These are phyloP conservation scores for Aspergillus piperis DNA, from an alignment of 2,329 filamentous ascomycete genomes.

Conservation along the genomic window DNA sequence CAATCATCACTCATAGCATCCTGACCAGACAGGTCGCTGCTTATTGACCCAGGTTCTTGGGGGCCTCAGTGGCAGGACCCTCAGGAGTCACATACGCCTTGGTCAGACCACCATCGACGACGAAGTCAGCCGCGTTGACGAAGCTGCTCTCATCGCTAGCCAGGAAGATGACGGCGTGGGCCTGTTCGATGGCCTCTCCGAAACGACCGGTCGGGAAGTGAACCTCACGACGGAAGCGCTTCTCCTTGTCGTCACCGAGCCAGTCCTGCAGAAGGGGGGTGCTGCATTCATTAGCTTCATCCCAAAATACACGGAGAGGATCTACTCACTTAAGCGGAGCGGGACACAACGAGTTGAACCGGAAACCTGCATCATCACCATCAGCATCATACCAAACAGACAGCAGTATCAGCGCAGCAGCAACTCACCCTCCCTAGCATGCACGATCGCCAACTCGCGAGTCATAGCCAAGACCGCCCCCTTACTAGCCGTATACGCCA, in stretches of 20 bases:
- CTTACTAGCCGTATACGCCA: constrained; percentile 93
- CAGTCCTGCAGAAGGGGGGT: constrained; percentile 90
- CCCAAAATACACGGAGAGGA: too few species aligned
- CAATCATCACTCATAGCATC: constrained; percentile 13
- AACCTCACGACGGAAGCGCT: constrained; percentile 79
- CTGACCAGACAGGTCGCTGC: too few species aligned
- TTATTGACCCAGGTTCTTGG: constrained; percentile 50
- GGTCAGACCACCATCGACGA: constrained; percentile 94
- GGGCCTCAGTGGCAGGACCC: constrained; percentile 56
- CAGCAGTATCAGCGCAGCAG: too few species aligned
- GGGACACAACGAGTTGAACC: constrained; percentile 89
- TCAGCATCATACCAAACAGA: neutral
- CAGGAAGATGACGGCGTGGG: constrained; percentile 82
- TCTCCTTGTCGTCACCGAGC: constrained; percentile 82
- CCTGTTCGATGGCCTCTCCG: constrained; percentile 91
- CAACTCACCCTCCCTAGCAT: constrained; percentile 68
- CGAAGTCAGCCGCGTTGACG: constrained; percentile 87
- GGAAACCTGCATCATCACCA: constrained; percentile 53
- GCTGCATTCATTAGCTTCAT: constrained; percentile 38
- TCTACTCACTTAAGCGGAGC: constrained; percentile 72
- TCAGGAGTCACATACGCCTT: constrained; percentile 75
- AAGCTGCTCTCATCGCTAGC: constrained; percentile 88
- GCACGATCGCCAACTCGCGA: constrained; percentile 85
- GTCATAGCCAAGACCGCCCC: constrained; percentile 89
- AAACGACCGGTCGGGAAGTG: constrained; percentile 89